A percentile compares a stretch with the other conserved stretches of the same genome.
phyloP scores from a whole-genome alignment of 1,284 basidiomycete genomes.

The Inonotus obliquus region DNA sequence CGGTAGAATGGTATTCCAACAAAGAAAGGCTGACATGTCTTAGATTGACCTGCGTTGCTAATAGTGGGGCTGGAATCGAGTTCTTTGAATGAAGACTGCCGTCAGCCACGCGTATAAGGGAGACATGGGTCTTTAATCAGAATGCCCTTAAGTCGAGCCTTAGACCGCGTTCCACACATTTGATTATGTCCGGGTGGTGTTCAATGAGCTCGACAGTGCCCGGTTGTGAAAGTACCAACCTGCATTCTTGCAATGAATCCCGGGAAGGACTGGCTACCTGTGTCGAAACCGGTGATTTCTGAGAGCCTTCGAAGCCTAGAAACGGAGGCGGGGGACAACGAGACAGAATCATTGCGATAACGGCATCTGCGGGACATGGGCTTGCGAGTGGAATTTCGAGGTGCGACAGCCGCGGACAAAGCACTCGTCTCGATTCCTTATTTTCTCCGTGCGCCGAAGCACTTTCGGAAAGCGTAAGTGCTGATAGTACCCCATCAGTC shows the following conservation, averaged over 20 bases:
- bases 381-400: slow-evolving; percentile 1
- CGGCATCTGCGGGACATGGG: neutral
- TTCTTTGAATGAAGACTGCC: neutral
- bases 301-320: neutral
- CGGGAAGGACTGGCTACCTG: neutral
- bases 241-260: neutral
- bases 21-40: neutral
- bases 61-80: neutral
- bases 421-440: neutral
- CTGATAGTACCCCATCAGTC: neutral
- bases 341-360: slow-evolving; percentile 1
- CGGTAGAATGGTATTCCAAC: neutral
- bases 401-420: neutral
- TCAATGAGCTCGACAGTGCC: neutral
- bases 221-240: neutral
- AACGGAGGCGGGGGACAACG: neutral
- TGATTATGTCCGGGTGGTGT: neutral
- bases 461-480: neutral
- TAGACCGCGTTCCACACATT: neutral
- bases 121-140: too few species aligned
- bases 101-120: neutral
- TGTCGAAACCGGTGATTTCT: neutral
- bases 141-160: neutral
- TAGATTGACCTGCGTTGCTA: neutral
- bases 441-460: neutral